Evolutionary conservation across 306 rosid species (phyloP).

Genomic region (Fragaria iinumae): DNA sequence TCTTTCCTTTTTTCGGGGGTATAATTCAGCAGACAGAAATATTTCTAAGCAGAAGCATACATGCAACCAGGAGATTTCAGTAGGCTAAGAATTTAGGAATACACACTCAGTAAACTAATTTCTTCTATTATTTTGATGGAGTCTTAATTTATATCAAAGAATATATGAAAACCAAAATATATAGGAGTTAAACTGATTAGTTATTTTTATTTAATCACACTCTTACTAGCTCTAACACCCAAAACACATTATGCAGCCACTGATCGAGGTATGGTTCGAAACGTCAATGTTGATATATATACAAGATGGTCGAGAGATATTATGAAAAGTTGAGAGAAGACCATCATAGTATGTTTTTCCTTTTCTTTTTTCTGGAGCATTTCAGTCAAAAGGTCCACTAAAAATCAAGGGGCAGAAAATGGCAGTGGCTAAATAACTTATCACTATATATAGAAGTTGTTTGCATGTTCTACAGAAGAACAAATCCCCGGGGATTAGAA

Average conservation of each 20-base stretch:
- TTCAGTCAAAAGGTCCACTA: conserved; percentile 29
- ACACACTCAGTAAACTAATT: background rate
- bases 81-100: background rate
- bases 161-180: no score
- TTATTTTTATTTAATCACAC: no score
- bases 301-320: conserved; percentile 4
- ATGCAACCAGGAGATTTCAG: background rate
- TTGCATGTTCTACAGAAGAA: conserved; percentile 29
- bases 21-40: background rate
- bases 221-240: no score
- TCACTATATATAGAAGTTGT: conserved; percentile 11
- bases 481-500: background rate
- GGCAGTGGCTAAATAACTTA: conserved; percentile 4
- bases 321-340: conserved; percentile 18
- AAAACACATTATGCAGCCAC: background rate
- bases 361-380: conserved; percentile 19
- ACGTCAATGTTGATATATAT: conserved; percentile 22
- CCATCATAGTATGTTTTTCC: conserved; percentile 16
- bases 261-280: background rate
- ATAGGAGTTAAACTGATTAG: no score
- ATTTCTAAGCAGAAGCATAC: background rate
- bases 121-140: background rate
- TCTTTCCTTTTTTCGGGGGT: background rate
- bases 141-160: no score
- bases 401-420: conserved; percentile 24